A percentile compares a stretch with the other conserved stretches of the same genome.
Conservation (phyloP, 176 grass and related monocot genomes). For the Rhipidocladum racemiflorum region DNA sequence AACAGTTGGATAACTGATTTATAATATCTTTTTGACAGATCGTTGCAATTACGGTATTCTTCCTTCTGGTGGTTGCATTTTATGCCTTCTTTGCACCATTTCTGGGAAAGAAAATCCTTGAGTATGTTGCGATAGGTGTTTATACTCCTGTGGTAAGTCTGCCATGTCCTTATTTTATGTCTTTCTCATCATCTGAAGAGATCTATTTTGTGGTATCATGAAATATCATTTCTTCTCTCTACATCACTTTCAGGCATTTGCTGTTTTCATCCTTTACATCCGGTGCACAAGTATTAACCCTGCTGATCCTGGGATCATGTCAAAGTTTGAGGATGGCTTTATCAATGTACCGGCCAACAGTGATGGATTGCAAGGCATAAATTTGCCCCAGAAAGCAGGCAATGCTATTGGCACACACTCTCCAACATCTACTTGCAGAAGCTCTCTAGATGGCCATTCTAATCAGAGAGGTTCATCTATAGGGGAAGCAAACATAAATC, state of each 20-base stretch:
- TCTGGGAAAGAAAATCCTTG: slow-evolving; percentile 60
- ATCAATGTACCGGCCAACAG: slow-evolving; percentile 53
- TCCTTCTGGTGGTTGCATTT: slow-evolving; percentile 93
- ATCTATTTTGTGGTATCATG: slow-evolving; percentile 19
- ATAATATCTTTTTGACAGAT: slow-evolving; percentile 51
- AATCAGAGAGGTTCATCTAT: slow-evolving; percentile 52
- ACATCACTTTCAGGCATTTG: slow-evolving; percentile 62
- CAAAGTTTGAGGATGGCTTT: slow-evolving; percentile 79
- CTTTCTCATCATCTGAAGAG: not conserved
- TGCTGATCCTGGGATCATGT: slow-evolving; percentile 97
- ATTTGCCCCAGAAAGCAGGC: slow-evolving; percentile 46
- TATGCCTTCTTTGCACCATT: slow-evolving; percentile 99
- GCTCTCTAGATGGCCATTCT: slow-evolving; percentile 69
- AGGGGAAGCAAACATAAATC: slow-evolving; percentile 39
- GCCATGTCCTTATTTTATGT: not conserved
- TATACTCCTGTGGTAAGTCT: slow-evolving; percentile 91
- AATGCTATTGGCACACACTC: slow-evolving; percentile 56
- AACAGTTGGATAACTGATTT: not conserved
- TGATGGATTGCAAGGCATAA: slow-evolving; percentile 38
- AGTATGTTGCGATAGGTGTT: slow-evolving; percentile 68
- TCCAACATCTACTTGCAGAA: slow-evolving; percentile 63
- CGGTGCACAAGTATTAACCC: slow-evolving; percentile 99
- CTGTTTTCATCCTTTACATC: slow-evolving; percentile 93
- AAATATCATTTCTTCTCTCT: slow-evolving; percentile 15
- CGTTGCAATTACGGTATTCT: slow-evolving; percentile 89